A percentile compares a stretch with the other conserved stretches of the same genome.
Conservation (phyloP, 805 yeast genomes). For the Candida coleopterorum region DNA sequence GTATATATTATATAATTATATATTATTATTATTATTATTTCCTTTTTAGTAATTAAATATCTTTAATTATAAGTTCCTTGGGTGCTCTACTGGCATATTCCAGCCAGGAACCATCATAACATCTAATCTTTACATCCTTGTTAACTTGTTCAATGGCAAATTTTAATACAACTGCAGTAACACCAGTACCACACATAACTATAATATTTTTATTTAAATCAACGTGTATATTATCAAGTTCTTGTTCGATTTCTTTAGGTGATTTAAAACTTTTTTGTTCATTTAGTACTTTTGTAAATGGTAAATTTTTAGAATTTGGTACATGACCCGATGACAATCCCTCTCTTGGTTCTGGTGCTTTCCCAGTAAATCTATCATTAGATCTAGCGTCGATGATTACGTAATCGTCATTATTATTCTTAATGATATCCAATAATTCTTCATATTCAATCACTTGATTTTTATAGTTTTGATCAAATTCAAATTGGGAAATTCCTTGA, state of each 20-base stretch:
- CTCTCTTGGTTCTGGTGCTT: slow-evolving; percentile 82
- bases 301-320: slow-evolving; percentile 73
- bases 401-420: slow-evolving; percentile 43
- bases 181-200: slow-evolving; percentile 95
- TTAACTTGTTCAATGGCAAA: slow-evolving; percentile 50
- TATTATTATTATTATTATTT: too few relatives aligned
- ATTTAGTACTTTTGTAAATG: slow-evolving; percentile 61
- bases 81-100: slow-evolving; percentile 84
- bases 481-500: slow-evolving; percentile 14
- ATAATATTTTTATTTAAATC: slow-evolving; percentile 59
- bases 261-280: slow-evolving; percentile 41
- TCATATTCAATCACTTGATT: slow-evolving; percentile 63
- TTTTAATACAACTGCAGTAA: slow-evolving; percentile 84
- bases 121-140: slow-evolving; percentile 33
- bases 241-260: slow-evolving; percentile 38
- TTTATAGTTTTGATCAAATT: slow-evolving; percentile 28
- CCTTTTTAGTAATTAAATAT: neutral
- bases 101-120: slow-evolving; percentile 79
- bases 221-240: slow-evolving; percentile 38
- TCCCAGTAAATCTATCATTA: slow-evolving; percentile 67
- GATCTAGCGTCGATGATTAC: slow-evolving; percentile 81
- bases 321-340: slow-evolving; percentile 89
- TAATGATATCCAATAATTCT: slow-evolving; percentile 56
- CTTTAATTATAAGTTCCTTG: slow-evolving; percentile 44
- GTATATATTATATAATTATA: too few relatives aligned